A percentile compares a stretch with the other conserved stretches of the same genome.
Conservation (phyloP, 257 asterid genomes). For the Salvia splendens region DNA sequence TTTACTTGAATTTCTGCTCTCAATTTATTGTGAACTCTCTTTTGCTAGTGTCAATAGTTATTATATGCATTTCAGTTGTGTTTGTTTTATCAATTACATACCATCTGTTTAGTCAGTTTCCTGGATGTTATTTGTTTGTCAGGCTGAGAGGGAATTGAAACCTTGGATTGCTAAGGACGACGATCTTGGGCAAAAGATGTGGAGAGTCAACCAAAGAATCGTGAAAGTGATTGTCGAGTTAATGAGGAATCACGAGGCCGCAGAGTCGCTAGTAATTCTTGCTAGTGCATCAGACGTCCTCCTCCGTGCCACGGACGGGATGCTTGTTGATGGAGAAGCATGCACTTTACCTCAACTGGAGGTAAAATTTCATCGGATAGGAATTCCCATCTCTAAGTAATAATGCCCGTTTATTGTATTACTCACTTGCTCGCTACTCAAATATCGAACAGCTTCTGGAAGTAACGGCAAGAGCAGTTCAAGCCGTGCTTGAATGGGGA, state of each 20-base stretch:
- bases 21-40: conserved; percentile 3
- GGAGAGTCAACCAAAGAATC: conserved; percentile 90
- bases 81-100: conserved; percentile 18
- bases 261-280: conserved; percentile 85
- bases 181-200: conserved; percentile 88
- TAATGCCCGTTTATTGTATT: conserved; percentile 1
- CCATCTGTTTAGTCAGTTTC: conserved; percentile 47
- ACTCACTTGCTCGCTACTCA: conserved; percentile 11
- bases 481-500: conserved; percentile 91
- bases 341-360: conserved; percentile 98
- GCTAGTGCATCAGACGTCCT: conserved; percentile 94
- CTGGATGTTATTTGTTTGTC: conserved; percentile 43
- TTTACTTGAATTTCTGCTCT: conserved; percentile 38
- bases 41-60: too few species aligned
- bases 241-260: conserved; percentile 89
- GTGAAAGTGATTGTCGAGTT: conserved; percentile 89
- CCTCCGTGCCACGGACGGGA: conserved; percentile 96
- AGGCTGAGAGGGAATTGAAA: conserved; percentile 97
- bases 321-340: conserved; percentile 99
- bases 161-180: conserved; percentile 98
- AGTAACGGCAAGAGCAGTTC: conserved; percentile 94
- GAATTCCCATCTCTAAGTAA: neutral
- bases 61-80: neutral
- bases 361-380: conserved; percentile 41
- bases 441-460: conserved; percentile 69